Percentiles rank a stretch among this genome's conserved stretches.
Evolutionary conservation across 805 yeast genomes (phyloP).

Genomic region (Debaryomyces hansenii): DNA sequence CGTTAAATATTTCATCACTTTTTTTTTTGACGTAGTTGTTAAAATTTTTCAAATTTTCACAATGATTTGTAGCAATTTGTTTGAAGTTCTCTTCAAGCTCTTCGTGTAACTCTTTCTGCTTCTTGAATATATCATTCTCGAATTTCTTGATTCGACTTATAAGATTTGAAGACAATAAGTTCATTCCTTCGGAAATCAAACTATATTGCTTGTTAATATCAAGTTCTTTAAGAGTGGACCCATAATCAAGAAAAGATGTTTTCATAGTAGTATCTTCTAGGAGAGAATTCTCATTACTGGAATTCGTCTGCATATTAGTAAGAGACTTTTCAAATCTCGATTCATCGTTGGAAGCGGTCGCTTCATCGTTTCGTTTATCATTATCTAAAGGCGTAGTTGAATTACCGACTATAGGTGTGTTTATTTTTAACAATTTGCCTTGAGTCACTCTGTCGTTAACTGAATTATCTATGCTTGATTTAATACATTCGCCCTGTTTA

Average conservation of each 20-base stretch:
- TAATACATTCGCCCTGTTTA: not conserved
- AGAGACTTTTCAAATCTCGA: not conserved
- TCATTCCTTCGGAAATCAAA: constrained; percentile 10
- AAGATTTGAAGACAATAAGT: constrained; percentile 8
- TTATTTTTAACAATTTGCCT: no score
- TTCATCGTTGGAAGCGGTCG: no score
- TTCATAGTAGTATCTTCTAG: constrained; percentile 3
- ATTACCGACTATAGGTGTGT: not conserved
- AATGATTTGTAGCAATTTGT: constrained; percentile 7
- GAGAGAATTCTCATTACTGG: not conserved
- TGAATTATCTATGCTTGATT: not conserved
- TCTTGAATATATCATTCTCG: constrained; percentile 10
- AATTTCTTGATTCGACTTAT: constrained; percentile 10
- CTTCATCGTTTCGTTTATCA: no score
- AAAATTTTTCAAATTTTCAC: constrained; percentile 5
- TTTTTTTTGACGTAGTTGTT: constrained; percentile 6
- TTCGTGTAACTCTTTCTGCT: constrained; percentile 9
- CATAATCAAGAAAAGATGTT: constrained; percentile 3
- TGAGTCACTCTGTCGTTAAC: not conserved
- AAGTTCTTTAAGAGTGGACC: not conserved
- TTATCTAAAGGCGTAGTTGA: not conserved
- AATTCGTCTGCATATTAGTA: not conserved
- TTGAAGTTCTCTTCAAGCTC: constrained; percentile 12
- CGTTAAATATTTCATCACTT: constrained; percentile 6
- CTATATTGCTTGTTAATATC: constrained; percentile 2